phyloP scores from a whole-genome alignment of 352 stramenopile genomes.

The Blastocystis sp. region DNA sequence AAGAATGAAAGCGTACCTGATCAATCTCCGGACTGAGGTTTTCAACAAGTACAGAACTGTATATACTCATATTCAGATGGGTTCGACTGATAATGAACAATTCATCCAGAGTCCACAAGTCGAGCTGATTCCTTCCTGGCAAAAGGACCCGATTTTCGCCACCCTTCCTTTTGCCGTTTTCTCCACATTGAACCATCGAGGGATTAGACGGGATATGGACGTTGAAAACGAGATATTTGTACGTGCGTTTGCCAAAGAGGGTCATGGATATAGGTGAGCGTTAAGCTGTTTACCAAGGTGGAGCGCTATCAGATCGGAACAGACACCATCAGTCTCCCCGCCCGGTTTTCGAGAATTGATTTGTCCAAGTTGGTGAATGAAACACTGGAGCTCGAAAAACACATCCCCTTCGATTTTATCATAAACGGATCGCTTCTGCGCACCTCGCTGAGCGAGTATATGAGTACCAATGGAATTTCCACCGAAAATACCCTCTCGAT shows the following conservation, averaged over 20 bases:
- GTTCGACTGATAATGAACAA: not conserved
- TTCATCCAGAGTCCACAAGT: not conserved
- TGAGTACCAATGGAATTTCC: constrained; percentile 47
- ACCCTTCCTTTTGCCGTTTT: not conserved
- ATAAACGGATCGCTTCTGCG: constrained; percentile 59
- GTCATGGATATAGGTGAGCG: constrained; percentile 59
- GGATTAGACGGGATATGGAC: not conserved
- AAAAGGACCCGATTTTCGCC: not conserved
- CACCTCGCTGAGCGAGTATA: constrained; percentile 61
- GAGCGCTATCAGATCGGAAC: constrained; percentile 67
- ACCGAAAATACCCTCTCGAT: constrained; percentile 22
- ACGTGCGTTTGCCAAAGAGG: not conserved
- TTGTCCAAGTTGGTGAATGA: constrained; percentile 67
- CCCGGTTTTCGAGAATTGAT: constrained; percentile 59
- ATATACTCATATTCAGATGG: constrained; percentile 18
- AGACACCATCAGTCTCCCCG: constrained; percentile 44
- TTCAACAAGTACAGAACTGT: not conserved
- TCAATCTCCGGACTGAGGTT: not conserved
- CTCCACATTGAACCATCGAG: not conserved
- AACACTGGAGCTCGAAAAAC: constrained; percentile 57
- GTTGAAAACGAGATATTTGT: constrained; percentile 65
- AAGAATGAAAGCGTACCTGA: not conserved
- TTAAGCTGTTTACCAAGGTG: constrained; percentile 57
- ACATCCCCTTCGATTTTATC: constrained; percentile 68
- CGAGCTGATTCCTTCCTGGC: not conserved